Base-by-base conservation (phyloP, 768 basidiomycete genomes). In the Macrolepiota albuminosa region DNA sequence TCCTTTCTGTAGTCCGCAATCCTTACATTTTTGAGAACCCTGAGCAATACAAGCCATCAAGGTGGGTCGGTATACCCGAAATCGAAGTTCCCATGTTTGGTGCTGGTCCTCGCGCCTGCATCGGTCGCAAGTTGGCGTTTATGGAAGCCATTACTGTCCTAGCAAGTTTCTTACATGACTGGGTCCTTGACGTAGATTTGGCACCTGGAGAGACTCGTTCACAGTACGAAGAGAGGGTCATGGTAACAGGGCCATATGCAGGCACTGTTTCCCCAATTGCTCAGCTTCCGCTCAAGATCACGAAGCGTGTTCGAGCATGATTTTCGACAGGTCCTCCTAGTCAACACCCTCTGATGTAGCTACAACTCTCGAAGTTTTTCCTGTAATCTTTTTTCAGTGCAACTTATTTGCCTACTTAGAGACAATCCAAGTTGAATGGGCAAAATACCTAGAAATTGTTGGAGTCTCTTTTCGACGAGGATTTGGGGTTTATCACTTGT, bases 51-150 rank as follows among this genome's bases (percentile, higher is more conserved):
- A 64, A 63, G 31, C 75, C 75, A 13, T 72, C 68, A 8, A 61
- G 75, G 51, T 76, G 75, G 75, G 64, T 69, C 56, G 71, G 69
- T 10, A 54, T 66, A 31, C 39, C 63, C 2, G 64, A 64, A 4
- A 61, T 63, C 42, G 64, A 57, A 14, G 59, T 68, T 34, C 37
- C 66, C 31, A 68, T 64, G 49, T 69, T 70, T 57, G 64, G 65
- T 54, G 57, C 69, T 31, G 72, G 72, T 49, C 50, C 50, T 51
- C 21, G 34, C 2, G 34, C 34, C 9, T 51, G 50, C 21, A 51
- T 51, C 13, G 50, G 50, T 36, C n/a, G 34, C 5, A 51, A 24
- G 14, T 36, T 51, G 34, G 50, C 50, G 6, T 36, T 24, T 51
- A 21, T 21, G 34, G 50, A 51, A 51, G 34, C 50, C n/a, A 36